Base-by-base conservation (phyloP, 768 basidiomycete genomes). In the Boletus barrowsii region DNA sequence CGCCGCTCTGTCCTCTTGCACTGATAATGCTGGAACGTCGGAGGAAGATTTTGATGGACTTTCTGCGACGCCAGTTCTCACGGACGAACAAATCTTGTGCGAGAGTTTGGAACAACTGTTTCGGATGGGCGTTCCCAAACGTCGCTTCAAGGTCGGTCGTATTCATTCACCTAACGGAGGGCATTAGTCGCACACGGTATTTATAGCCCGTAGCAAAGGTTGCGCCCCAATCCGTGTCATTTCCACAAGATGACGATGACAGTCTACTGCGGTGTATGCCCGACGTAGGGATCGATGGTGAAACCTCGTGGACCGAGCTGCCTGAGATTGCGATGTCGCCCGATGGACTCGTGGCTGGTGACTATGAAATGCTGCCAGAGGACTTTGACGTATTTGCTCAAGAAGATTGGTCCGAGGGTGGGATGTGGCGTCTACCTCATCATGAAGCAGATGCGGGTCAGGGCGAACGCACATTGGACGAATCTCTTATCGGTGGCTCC, bases 131-230 rank as follows among this genome's bases (percentile, higher is more conserved):
- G 66, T 79, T 60, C 72, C 73, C 41, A 73, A 72, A 10, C 71
- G 72, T 14, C 72, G 60, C 42, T 79, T 81, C 67, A 81, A 80
- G 79, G 83, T 81, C 57, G 54, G 66, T 65, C 40, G 26, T 26
- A 51, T 55, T 46, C 48, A 42, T 11, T 56, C 20, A 33, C n/a
- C 26, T 48, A 49, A 49, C 39, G 18, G 35, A 35, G 46, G 32
- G 7, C 41, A 41, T 17, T 11, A 41, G 42, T 60, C 44, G 47
- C 49, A 58, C 42, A 30, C 41, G 43, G 29, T 42, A 22, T 40
- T 53, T 55, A 39, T 43, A 69, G 70, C 61, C 61, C 37, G 47
- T 52, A 30, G 36, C 46, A 49, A 48, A 40, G 18, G 30, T 18
- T 26, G 3, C 55, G 18, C 48, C 56, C 42, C 49, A 56, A 42